A percentile compares a stretch with the other conserved stretches of the same genome.
Evolutionary conservation across 2,329 filamentous ascomycete species (phyloP).

Genomic region (Rutstroemia sp.): DNA sequence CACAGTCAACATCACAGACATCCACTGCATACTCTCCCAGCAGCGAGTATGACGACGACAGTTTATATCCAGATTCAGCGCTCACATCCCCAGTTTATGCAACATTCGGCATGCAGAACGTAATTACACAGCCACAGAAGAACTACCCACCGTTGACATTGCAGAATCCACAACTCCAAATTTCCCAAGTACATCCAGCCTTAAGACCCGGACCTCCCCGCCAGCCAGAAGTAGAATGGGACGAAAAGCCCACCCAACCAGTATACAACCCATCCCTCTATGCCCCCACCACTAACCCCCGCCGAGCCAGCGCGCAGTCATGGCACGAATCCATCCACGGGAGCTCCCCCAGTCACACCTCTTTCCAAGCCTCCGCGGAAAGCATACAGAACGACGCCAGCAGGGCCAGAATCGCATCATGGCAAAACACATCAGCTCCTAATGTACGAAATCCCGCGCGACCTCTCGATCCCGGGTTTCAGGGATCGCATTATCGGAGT

Average conservation of each 20-base stretch:
- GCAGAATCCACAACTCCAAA: background rate
- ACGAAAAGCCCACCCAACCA: background rate
- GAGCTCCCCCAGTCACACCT: background rate
- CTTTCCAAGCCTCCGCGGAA: background rate
- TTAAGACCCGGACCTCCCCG: background rate
- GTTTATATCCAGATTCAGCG: background rate
- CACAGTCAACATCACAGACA: background rate
- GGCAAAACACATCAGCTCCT: background rate
- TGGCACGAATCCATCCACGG: background rate
- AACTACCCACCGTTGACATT: background rate
- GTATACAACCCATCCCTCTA: background rate
- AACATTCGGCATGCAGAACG: background rate
- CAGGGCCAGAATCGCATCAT: background rate
- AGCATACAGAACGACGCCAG: background rate
- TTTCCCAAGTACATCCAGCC: constrained; percentile 1
- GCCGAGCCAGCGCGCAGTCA: background rate
- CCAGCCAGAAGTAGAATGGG: background rate
- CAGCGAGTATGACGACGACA: constrained; percentile 10
- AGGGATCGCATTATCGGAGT: background rate
- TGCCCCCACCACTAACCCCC: background rate
- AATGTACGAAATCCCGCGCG: background rate
- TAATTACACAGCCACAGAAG: background rate
- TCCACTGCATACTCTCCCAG: constrained; percentile 4
- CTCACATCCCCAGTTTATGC: background rate
- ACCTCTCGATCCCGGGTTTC: background rate